Conservation (phyloP, 2,329 filamentous ascomycete species). For the Penicillium sp. region DNA sequence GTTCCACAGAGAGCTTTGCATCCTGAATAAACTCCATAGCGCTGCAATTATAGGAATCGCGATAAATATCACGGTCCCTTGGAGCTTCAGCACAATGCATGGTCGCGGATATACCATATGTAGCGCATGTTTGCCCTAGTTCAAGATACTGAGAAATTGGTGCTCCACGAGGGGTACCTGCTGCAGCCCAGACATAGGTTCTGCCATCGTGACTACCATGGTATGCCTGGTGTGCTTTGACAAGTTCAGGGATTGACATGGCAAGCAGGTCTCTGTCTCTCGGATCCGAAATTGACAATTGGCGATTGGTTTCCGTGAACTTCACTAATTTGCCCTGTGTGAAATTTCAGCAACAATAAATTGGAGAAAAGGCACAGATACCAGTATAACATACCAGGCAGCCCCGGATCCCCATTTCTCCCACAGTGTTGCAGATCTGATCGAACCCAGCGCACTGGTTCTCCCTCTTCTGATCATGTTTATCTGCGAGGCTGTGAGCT, state of each 20-base stretch:
- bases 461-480: conserved; percentile 56
- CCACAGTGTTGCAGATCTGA: conserved; percentile 29
- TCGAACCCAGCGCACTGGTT: conserved; percentile 52
- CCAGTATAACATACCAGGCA: conserved; percentile 23
- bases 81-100: conserved; percentile 50
- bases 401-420: conserved; percentile 35
- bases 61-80: conserved; percentile 24
- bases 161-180: conserved; percentile 47
- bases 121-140: conserved; percentile 38
- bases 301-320: conserved; percentile 26
- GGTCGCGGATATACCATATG: conserved; percentile 43
- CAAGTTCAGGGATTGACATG: conserved; percentile 29
- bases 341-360: background rate
- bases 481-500: conserved; percentile 64
- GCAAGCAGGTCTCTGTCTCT: conserved; percentile 27
- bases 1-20: conserved; percentile 28
- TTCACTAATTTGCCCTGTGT: conserved; percentile 20
- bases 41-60: conserved; percentile 33
- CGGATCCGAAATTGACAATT: conserved; percentile 28
- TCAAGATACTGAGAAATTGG: conserved; percentile 33
- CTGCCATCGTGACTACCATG: conserved; percentile 45
- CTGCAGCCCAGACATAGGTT: conserved; percentile 49
- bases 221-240: conserved; percentile 20
- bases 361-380: background rate
- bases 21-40: conserved; percentile 35